phyloP scores from a whole-genome alignment of 2,329 filamentous ascomycete genomes.

The Fusarium bulbicola region DNA sequence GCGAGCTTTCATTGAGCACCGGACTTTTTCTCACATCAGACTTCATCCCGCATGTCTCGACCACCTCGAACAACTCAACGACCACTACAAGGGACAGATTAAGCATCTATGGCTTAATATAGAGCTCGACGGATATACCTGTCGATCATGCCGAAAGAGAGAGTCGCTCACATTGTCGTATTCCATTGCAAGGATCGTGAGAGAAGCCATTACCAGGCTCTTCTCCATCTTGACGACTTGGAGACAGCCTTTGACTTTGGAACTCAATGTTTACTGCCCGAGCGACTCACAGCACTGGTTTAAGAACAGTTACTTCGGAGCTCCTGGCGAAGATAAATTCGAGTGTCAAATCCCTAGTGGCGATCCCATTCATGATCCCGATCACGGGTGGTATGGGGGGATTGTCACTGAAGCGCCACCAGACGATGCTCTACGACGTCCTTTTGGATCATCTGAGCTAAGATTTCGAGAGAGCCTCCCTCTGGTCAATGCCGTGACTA shows the following conservation, averaged over 20 bases:
- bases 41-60: conserved; percentile 1
- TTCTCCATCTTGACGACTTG: conserved; percentile 11
- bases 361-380: neutral
- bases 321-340: conserved; percentile 3
- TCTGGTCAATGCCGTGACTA: neutral
- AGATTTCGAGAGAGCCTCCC: neutral
- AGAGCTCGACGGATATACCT: conserved; percentile 17
- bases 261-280: conserved; percentile 16
- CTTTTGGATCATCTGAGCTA: neutral
- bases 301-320: conserved; percentile 20
- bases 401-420: neutral
- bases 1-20: neutral
- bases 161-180: neutral
- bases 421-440: conserved; percentile 4
- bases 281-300: conserved; percentile 34
- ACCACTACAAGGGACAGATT: neutral
- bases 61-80: neutral
- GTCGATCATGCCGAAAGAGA: neutral
- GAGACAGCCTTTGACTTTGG: neutral
- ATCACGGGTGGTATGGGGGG: conserved; percentile 4
- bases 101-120: conserved; percentile 28
- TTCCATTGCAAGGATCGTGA: neutral
- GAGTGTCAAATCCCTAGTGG: neutral
- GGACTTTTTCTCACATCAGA: neutral
- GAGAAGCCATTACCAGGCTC: neutral